Evolutionary conservation across 352 stramenopile species (phyloP), one percentile per base, ranked within the genome.

Genomic region (Phytopythium boreale): DNA sequence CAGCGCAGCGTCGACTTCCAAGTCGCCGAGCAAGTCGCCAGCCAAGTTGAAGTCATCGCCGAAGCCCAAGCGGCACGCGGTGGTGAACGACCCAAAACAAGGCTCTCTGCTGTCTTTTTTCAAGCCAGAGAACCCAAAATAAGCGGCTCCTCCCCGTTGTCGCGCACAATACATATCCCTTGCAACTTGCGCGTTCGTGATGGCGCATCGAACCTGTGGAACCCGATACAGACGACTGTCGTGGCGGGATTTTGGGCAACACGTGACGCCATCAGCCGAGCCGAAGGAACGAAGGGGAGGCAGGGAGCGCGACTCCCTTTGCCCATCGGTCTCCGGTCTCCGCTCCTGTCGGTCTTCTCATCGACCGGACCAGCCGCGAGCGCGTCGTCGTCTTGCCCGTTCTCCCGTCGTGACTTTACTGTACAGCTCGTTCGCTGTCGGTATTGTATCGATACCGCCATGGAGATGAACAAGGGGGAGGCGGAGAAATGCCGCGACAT

Each of bases 381-480:
- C 47, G 22, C 47, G 22, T 20, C 47, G 17, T 15, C 22, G 14
- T 20, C 43, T 1, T 7, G 4, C 12, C 19, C 39, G 39, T 2
- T 26, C 43, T 7, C 17, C 8, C 19, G 17, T 22, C 41, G 20
- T 7, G 41, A 9, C 17, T 20, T 47, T 19, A 24, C n/a, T n/a
- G n/a, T 22, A 5, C 10, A 46, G 9, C 7, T 15, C 14, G 7
- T 26, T 17, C 6, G 43, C 20, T 5, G 43, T 20, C 19, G 29
- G 31, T 10, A 27, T 27, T 31, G 31, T 10, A 27, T 27, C 52
- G 37, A 24, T 24, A 20, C 29, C 15, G 67, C 62, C 61, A 96
- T 96, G 88, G 88, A 96, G 84, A 96, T 96, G 88, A 97, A 97
- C 70, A 90, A 89, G 64, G 88, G 88, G 65, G 91, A 97, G 66